Evolutionary conservation across 768 basidiomycete genomes (phyloP).

Genomic region (Tricholoma furcatifolium): DNA sequence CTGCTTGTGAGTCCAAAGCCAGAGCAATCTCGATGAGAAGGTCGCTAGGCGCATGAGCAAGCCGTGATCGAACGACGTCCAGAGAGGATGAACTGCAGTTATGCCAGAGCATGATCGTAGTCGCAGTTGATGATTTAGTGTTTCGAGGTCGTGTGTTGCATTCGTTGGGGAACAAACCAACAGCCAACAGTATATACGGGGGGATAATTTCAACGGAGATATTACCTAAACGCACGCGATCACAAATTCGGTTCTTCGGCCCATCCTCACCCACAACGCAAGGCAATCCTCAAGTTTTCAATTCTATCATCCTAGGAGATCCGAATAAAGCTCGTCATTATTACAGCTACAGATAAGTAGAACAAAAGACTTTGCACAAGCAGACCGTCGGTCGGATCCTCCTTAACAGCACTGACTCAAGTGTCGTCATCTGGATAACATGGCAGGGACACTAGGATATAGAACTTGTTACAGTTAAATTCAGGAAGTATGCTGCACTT

Average conservation of each 20-base stretch:
- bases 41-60: conserved; percentile 48
- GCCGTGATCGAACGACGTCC: background rate
- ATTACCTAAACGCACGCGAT: conserved; percentile 1
- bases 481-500: background rate
- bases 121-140: background rate
- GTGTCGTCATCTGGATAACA: too few relatives aligned
- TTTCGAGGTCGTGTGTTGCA: background rate
- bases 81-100: background rate
- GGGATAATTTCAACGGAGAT: background rate
- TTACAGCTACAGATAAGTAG: too few relatives aligned
- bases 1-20: conserved; percentile 48
- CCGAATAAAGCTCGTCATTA: too few relatives aligned
- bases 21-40: conserved; percentile 65
- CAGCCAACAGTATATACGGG: background rate
- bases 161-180: background rate
- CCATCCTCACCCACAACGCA: background rate
- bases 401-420: too few relatives aligned
- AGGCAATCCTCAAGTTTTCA: too few relatives aligned
- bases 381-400: too few relatives aligned
- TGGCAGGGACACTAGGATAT: background rate
- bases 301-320: too few relatives aligned
- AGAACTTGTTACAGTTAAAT: background rate
- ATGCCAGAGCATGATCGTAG: conserved; percentile 14
- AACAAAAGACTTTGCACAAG: too few relatives aligned
- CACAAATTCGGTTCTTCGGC: background rate